Conservation (phyloP, 768 basidiomycete species). For the Tulasnella sp. region DNA sequence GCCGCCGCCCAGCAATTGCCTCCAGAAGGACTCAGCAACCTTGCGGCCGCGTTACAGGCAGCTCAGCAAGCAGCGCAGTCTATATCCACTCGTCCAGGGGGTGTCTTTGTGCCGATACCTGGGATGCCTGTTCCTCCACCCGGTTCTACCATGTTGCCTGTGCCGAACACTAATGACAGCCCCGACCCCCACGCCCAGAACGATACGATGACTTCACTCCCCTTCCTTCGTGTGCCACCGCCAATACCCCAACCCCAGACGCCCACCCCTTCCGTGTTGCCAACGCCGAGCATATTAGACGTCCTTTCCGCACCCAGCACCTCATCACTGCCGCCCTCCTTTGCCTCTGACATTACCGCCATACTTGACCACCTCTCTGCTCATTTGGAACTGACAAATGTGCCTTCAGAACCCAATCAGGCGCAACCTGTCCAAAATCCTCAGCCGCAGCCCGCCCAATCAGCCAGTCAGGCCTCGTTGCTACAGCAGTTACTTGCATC, state of each 20-base stretch:
- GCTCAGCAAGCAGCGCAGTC: conserved; percentile 14
- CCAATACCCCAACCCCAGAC: neutral
- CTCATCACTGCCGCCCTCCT: neutral
- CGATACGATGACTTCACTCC: no score
- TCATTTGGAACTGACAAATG: conserved; percentile 13
- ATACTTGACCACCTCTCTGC: conserved; percentile 18
- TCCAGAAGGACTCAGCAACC: conserved; percentile 5
- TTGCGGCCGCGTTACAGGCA: conserved; percentile 11
- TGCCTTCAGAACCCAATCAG: neutral
- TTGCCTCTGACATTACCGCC: conserved; percentile 15
- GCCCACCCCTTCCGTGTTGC: neutral
- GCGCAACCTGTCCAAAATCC: neutral
- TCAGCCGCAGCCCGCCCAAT: neutral
- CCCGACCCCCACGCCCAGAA: no score
- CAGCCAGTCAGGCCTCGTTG: neutral
- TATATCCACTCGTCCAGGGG: no score
- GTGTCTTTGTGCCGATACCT: neutral
- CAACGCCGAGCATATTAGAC: neutral
- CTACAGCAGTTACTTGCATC: conserved; percentile 5
- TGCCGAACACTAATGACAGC: no score
- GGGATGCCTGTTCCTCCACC: neutral
- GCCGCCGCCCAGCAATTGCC: conserved; percentile 15
- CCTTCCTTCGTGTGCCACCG: neutral
- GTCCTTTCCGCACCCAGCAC: neutral
- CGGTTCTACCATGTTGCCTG: neutral